Conservation (phyloP, 768 basidiomycete species). For the Paxillus involutus region DNA sequence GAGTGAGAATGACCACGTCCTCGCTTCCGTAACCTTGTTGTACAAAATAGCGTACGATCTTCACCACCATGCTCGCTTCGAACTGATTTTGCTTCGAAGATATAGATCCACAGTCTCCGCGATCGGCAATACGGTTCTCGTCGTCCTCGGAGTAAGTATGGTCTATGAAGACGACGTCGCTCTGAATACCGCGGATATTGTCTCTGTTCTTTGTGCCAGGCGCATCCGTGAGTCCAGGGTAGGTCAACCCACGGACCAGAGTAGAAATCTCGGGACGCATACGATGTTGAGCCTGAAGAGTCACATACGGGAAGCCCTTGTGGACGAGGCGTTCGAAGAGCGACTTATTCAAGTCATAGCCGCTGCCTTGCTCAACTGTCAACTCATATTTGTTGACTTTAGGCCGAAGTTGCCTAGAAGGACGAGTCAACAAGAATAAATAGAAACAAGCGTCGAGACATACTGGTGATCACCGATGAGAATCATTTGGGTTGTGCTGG, state of each 20-base stretch:
- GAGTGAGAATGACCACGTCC: constrained; percentile 63
- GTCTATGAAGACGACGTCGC: constrained; percentile 61
- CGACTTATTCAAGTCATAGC: constrained; percentile 65
- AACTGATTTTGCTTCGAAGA: constrained; percentile 62
- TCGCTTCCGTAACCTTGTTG: constrained; percentile 69
- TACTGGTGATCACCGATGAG: constrained; percentile 77
- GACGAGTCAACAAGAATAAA: neutral
- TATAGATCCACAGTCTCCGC: constrained; percentile 43
- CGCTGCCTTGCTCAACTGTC: constrained; percentile 67
- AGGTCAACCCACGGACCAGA: constrained; percentile 60
- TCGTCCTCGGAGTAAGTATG: constrained; percentile 59
- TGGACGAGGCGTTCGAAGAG: constrained; percentile 71
- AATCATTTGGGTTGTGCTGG: constrained; percentile 50
- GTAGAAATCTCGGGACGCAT: constrained; percentile 75
- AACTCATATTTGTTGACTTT: constrained; percentile 67
- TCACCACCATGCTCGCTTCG: constrained; percentile 64
- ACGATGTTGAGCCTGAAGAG: constrained; percentile 59
- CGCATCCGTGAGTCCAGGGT: constrained; percentile 62
- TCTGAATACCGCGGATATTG: constrained; percentile 51
- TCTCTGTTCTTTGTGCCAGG: constrained; percentile 47
- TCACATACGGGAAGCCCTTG: constrained; percentile 60
- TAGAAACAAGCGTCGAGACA: constrained; percentile 14
- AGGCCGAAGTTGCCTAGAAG: constrained; percentile 62
- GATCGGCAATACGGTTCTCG: constrained; percentile 39
- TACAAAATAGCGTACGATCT: constrained; percentile 61